These are phyloP conservation scores for Hypoxylon trugodes DNA, from an alignment of 495 filamentous ascomycete species.

Conservation along the genomic window DNA sequence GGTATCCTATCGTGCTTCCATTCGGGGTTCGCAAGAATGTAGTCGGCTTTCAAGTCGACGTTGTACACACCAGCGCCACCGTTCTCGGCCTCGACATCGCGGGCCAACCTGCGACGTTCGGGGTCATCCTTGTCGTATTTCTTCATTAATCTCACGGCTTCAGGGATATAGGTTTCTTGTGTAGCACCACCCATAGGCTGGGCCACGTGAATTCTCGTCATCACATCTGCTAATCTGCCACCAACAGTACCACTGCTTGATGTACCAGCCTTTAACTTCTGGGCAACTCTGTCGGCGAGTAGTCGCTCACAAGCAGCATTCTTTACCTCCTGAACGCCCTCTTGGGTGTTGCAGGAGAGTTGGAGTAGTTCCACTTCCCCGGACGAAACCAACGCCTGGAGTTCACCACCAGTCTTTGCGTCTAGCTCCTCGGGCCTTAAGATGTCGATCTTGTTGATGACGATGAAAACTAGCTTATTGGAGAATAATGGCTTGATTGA, in stretches of 20 bases:
- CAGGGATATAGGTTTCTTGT: constrained; percentile 87
- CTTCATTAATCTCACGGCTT: constrained; percentile 77
- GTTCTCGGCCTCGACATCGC: constrained; percentile 90
- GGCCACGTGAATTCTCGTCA: constrained; percentile 94
- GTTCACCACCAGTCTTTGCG: constrained; percentile 74
- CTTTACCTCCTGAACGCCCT: constrained; percentile 93
- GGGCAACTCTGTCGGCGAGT: constrained; percentile 88
- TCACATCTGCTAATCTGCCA: constrained; percentile 84
- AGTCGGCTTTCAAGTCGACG: constrained; percentile 87
- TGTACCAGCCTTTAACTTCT: constrained; percentile 92
- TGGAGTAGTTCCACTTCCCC: constrained; percentile 91
- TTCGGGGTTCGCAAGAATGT: constrained; percentile 80
- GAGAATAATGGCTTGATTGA: constrained; percentile 96
- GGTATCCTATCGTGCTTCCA: constrained; percentile 98
- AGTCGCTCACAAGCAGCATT: constrained; percentile 94
- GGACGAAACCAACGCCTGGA: constrained; percentile 81
- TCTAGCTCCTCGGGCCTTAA: constrained; percentile 88
- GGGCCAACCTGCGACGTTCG: constrained; percentile 76
- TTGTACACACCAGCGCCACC: constrained; percentile 96
- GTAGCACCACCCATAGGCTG: constrained; percentile 82
- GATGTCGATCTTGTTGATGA: constrained; percentile 98
- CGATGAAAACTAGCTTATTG: constrained; percentile 95
- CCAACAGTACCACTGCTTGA: constrained; percentile 74
- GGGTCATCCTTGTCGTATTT: constrained; percentile 93
- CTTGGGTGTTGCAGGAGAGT: constrained; percentile 91